Evolutionary conservation across 2,329 filamentous ascomycete genomes (phyloP), one percentile per base, ranked within the genome.

Genomic region (Sphaerulina vaccinii): DNA sequence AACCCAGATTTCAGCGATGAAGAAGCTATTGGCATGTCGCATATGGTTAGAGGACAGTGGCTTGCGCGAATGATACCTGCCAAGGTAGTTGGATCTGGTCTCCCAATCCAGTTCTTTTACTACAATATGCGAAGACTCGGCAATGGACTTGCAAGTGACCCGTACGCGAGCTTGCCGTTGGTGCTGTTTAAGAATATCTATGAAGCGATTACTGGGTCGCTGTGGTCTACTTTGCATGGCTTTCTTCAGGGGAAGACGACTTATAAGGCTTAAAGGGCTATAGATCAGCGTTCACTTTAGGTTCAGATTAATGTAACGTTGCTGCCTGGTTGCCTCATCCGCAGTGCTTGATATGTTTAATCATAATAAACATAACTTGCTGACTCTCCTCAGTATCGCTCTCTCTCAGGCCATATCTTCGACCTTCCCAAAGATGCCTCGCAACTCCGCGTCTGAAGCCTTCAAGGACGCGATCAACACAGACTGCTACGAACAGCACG

Each of bases 71-170:
- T 64, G 45, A 61, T 70, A 5, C 68, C 68, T 1, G 55, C 61
- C 0, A 68, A 68, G 51, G 56, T 70, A 8, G 58, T 70, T 11
- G 68, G 68, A 9, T 55, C 55, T 22, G 61, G 66, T 7, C 37
- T 70, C 24, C 58, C 59, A 7, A 66, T 69, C 46, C 59, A 68
- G 38, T 67, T 69, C 55, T 70, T 68, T 37, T 68, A 68, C 46
- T 65, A 65, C 47, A 68, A 70, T 42, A 70, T 70, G 68, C 36
- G 59, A 27, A 54, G 68, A 29, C 47, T 70, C 5, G 66, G 65
- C 0, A 59, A 49, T 24, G 67, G 65, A 1, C 37, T 69, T 45
- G 54, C 51, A 8, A 62, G 61, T 29, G 64, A 67, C 52, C 66
- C 64, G 1, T 47, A 69, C 36, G 63, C 61, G 11, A 69, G 60